Evolutionary conservation across 768 basidiomycete genomes (phyloP).

Genomic region (Podaxis pistillaris): DNA sequence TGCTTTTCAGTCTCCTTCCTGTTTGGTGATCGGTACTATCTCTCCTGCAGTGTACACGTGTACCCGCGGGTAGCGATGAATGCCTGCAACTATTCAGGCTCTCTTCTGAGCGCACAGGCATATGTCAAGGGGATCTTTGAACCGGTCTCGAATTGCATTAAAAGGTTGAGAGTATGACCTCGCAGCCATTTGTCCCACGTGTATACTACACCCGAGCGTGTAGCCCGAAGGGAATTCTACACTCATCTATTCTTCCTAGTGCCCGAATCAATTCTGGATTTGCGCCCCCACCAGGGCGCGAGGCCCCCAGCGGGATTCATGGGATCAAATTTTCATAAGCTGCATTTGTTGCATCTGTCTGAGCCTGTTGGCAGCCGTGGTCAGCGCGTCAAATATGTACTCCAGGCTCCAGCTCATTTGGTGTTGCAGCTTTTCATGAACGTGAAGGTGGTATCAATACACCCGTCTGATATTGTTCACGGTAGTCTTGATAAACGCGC

Average conservation of each 20-base stretch:
- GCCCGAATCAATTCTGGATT: too few species aligned
- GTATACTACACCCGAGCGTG: too few species aligned
- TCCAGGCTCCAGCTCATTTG: constrained; percentile 10
- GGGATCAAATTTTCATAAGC: constrained; percentile 13
- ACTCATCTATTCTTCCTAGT: too few species aligned
- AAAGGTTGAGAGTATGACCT: constrained; percentile 8
- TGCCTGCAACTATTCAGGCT: constrained; percentile 26
- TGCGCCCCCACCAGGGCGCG: too few species aligned
- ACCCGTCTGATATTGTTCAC: background rate
- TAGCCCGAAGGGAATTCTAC: too few species aligned
- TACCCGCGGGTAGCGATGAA: constrained; percentile 23
- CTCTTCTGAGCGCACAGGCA: constrained; percentile 20
- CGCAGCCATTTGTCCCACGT: background rate
- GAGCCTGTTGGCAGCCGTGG: constrained; percentile 20
- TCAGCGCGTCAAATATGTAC: constrained; percentile 19
- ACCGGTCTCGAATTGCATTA: background rate
- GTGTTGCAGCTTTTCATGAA: constrained; percentile 15
- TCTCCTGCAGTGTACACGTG: constrained; percentile 22
- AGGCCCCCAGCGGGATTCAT: background rate
- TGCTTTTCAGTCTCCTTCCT: constrained; percentile 18
- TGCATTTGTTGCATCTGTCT: constrained; percentile 21
- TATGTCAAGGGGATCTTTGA: background rate
- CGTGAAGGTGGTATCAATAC: constrained; percentile 11
- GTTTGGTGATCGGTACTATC: constrained; percentile 16
- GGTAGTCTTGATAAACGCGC: constrained; percentile 9